Base-by-base conservation (phyloP, 2,329 filamentous ascomycete species). In the Taxawa tesnikishii region DNA sequence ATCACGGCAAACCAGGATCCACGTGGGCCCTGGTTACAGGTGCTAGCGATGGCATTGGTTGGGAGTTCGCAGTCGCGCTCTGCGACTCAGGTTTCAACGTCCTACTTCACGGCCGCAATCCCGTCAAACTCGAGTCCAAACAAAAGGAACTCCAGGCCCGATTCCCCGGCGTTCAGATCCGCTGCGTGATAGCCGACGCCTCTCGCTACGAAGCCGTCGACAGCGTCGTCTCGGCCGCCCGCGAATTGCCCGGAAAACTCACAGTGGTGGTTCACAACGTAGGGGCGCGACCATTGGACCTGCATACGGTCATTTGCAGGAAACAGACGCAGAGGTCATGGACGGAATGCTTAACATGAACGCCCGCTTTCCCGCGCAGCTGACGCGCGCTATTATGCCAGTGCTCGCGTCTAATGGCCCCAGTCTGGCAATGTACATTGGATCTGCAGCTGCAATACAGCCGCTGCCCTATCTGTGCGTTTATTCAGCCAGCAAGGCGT, bases 191-290 rank as follows among this genome's bases (percentile, higher is more conserved):
- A 12, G 59, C 61, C 9, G 67, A 73, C 43, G 60, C 59, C 2
- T 48, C 54, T 13, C 34, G 46, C 6, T 23, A 39, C 17, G 38
- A 57, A 15, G 44, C 49, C 11, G 38, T 56, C 16, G 31, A 41
- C 2, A 36, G 32, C 11, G 44, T 51, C 32, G 36, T 35, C 8
- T 31, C 29, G 2, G 37, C 45, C 4, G 44, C 62, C 7, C 39
- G 51, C 2, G 24, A 33, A 3, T 24, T 46, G 6, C 31, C 35
- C 30, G 44, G 65, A 21, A 48, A 62, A 38, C 49, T 76, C 18
- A 70, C 63, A 1, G 50, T 74, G 2, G 51, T 75, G 15, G 48
- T 75, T 43, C 75, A 75, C 50, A 75, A 74, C 46, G 63, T 69
- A 0, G 70, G 70, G 65, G 65, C 8, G 48, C 44, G 9, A 42